phyloP scores from a whole-genome alignment of 1,139 yeast genomes.

The Magnusiomyces clavatus region DNA sequence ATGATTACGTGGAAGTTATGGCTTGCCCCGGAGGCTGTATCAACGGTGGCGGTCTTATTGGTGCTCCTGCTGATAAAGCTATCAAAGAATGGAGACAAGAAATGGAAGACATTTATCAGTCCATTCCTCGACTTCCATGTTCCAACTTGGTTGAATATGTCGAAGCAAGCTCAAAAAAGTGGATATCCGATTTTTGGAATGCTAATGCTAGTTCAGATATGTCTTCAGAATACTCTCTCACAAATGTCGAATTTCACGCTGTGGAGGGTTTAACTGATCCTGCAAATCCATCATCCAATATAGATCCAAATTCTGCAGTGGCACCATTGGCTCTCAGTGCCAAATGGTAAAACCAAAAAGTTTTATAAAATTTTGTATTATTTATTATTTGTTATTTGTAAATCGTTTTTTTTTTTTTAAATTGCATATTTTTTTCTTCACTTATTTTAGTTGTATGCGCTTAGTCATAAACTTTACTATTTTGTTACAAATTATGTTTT shows the following conservation, averaged over 20 bases:
- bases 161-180: constrained; percentile 4
- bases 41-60: constrained; percentile 92
- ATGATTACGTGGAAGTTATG: constrained; percentile 90
- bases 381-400: not conserved
- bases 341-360: constrained; percentile 7
- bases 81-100: constrained; percentile 31
- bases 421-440: not conserved
- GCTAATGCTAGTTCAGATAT: not conserved
- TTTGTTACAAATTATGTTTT: too few species aligned
- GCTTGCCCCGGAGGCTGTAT: constrained; percentile 98
- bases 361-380: not conserved
- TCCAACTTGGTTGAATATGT: constrained; percentile 5
- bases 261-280: constrained; percentile 7
- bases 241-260: constrained; percentile 13
- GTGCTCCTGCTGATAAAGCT: constrained; percentile 36
- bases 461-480: not conserved
- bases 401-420: not conserved
- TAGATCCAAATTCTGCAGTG: not conserved
- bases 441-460: not conserved
- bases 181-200: constrained; percentile 10
- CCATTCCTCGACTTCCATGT: constrained; percentile 18
- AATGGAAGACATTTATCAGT: constrained; percentile 26
- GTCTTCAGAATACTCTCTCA: not conserved
- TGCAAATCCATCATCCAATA: not conserved
- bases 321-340: constrained; percentile 13